Evolutionary conservation across 495 filamentous ascomycete species (phyloP).

Genomic region (Evansstolkia leycettana): DNA sequence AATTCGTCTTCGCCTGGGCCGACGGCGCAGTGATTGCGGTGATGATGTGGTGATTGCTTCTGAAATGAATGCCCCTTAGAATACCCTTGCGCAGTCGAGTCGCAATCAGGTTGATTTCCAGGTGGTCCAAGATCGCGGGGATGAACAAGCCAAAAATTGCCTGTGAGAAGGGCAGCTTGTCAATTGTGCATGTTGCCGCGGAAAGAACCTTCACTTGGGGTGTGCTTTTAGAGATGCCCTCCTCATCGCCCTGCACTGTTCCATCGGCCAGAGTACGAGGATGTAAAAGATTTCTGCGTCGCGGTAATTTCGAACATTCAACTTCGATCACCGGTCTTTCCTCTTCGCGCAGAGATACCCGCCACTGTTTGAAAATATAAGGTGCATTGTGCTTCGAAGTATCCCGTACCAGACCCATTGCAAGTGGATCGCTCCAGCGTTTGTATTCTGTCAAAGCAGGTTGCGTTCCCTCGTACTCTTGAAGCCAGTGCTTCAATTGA

Average conservation of each 20-base stretch:
- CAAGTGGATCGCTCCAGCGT: neutral
- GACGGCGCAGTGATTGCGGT: conserved; percentile 61
- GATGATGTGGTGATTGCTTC: conserved; percentile 44
- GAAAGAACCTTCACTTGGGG: conserved; percentile 14
- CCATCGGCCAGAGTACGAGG: conserved; percentile 5
- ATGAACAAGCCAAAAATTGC: conserved; percentile 58
- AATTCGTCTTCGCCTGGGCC: conserved; percentile 50
- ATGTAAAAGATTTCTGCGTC: conserved; percentile 22
- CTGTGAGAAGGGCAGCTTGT: conserved; percentile 46
- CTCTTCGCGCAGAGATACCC: conserved; percentile 1
- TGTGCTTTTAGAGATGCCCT: conserved; percentile 2
- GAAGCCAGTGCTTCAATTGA: conserved; percentile 14
- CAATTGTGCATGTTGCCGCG: conserved; percentile 24
- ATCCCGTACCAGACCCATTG: conserved; percentile 22
- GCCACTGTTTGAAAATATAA: conserved; percentile 19
- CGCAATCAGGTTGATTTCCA: conserved; percentile 55
- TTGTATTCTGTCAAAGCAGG: conserved; percentile 12
- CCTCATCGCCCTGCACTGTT: conserved; percentile 2
- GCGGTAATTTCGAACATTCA: conserved; percentile 18
- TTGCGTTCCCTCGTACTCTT: conserved; percentile 11
- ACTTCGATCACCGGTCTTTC: conserved; percentile 8
- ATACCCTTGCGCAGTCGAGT: conserved; percentile 47
- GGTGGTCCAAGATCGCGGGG: conserved; percentile 59
- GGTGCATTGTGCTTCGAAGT: conserved; percentile 14
- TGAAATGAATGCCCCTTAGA: conserved; percentile 42